Base-by-base conservation (phyloP, 208 protist species). In the Trypanosoma congolense region DNA sequence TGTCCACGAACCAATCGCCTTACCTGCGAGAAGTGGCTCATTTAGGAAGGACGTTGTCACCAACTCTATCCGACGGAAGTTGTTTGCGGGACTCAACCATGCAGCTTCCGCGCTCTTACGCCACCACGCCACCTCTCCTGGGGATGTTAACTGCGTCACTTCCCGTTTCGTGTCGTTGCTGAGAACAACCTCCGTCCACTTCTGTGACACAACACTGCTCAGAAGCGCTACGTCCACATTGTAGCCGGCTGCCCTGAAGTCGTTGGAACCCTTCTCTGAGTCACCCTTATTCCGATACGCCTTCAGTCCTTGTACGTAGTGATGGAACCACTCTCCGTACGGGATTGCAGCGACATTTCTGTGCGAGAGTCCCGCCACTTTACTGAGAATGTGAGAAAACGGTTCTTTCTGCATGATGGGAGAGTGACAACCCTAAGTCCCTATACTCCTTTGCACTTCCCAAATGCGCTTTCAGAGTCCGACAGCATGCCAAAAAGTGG, bases 261-360 rank as follows among this genome's bases (percentile, higher is more conserved):
- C 41, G 38, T 24, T 46, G n/a, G 28, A 38, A 35, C 8, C 30
- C 0, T 16, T 21, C 19, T n/a, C n/a, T 14, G 14, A n/a, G 8
- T 0, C 21, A 28, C 2, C 19, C 26, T 46, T 12, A 19, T 54
- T 53, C 16, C 28, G 19, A n/a, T 43, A 49, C n/a, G 45, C 42
- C 28, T 75, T 70, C 31, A 73, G 54, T 14, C 53, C 24, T 10
- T 63, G 46, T 19, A 89, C 73, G 59, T 87, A 92, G 31, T 85
- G 60, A 16, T 59, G 35, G 48, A 92, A 79, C 79, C 78, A 90
- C 25, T 87, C 64, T 6, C 59, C 61, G 47, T 90, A 92, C n/a
- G 78, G 53, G 4, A 78, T 48, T 28, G 77, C 70, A 8, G 81
- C 79, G 38, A 73, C 55, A 51, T 83, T 83, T 5, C 79, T 78